These are phyloP conservation scores for Actinomortierella wolfii DNA, from an alignment of 371 early-diverging fungal genomes.

Conservation along the genomic window DNA sequence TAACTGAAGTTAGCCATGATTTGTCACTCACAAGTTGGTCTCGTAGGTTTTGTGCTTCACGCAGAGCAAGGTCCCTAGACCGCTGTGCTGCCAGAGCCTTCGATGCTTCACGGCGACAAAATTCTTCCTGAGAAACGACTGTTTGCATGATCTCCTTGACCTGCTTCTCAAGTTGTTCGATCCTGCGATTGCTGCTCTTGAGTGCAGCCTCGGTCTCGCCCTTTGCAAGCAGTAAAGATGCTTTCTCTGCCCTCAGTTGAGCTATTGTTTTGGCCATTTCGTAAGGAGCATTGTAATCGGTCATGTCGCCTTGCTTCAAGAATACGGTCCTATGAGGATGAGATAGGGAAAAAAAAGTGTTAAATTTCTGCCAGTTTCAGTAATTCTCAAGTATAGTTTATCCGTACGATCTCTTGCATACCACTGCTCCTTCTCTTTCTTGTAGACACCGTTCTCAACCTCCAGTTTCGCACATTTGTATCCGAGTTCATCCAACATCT, in stretches of 20 bases:
- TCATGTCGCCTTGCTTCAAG: conserved; percentile 22
- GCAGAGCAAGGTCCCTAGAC: conserved; percentile 34
- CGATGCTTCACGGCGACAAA: conserved; percentile 11
- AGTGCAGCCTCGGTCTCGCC: conserved; percentile 22
- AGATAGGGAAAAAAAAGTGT: not conserved
- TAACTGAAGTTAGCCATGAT: not conserved
- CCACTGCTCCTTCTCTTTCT: conserved; percentile 47
- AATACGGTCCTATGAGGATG: conserved; percentile 31
- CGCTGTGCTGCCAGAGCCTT: conserved; percentile 21
- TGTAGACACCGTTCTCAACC: conserved; percentile 43
- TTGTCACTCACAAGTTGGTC: conserved; percentile 22
- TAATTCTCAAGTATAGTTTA: too few species aligned
- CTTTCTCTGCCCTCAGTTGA: conserved; percentile 29
- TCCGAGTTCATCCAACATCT: conserved; percentile 39
- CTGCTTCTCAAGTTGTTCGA: conserved; percentile 21
- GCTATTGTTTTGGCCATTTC: conserved; percentile 35
- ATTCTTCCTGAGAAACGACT: conserved; percentile 23
- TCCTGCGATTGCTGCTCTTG: conserved; percentile 16
- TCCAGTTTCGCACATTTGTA: conserved; percentile 37
- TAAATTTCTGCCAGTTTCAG: too few species aligned
- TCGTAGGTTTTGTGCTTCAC: conserved; percentile 32
- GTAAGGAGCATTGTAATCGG: conserved; percentile 40
- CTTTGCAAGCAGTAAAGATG: conserved; percentile 21
- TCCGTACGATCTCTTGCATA: too few species aligned
- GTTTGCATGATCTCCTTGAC: conserved; percentile 11